Evolutionary conservation across 768 basidiomycete genomes (phyloP).

Genomic region (Pleurotus giganteus): DNA sequence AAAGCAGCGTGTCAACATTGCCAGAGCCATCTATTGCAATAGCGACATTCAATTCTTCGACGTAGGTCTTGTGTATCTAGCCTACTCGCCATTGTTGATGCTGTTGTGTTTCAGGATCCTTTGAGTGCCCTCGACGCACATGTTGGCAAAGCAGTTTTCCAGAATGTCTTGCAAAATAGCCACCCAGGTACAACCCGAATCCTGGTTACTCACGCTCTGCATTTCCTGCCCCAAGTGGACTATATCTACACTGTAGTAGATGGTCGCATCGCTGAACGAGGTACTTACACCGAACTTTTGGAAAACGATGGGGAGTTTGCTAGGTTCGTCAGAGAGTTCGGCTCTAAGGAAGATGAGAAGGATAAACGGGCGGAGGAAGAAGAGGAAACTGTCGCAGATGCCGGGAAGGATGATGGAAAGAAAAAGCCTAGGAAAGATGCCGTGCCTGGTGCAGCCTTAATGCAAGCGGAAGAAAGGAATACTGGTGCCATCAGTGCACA

Average conservation of each 20-base stretch:
- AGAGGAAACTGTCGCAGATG: slow-evolving; percentile 37
- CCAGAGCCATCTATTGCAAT: slow-evolving; percentile 82
- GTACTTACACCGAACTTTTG: slow-evolving; percentile 76
- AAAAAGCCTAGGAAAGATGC: slow-evolving; percentile 37
- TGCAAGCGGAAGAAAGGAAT: slow-evolving; percentile 84
- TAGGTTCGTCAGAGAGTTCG: slow-evolving; percentile 75
- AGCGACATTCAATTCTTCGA: slow-evolving; percentile 89
- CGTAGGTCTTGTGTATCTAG: slow-evolving; percentile 25
- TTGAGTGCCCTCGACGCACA: slow-evolving; percentile 91
- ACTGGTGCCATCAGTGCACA: slow-evolving; percentile 61
- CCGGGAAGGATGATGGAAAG: slow-evolving; percentile 21
- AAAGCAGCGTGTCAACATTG: slow-evolving; percentile 80
- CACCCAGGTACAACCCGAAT: slow-evolving; percentile 73
- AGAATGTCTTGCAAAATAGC: slow-evolving; percentile 72
- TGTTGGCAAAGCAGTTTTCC: slow-evolving; percentile 85
- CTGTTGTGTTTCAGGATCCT: slow-evolving; percentile 52
- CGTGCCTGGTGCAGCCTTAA: slow-evolving; percentile 50
- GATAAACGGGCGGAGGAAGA: slow-evolving; percentile 44
- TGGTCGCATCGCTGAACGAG: slow-evolving; percentile 76
- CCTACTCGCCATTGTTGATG: neutral
- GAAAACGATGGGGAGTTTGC: slow-evolving; percentile 63
- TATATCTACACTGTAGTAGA: slow-evolving; percentile 79
- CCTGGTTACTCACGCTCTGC: slow-evolving; percentile 89
- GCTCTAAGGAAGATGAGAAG: slow-evolving; percentile 58
- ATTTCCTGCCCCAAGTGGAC: slow-evolving; percentile 86